phyloP scores from a whole-genome alignment of 1,139 yeast genomes.

The Pichia kudriavzevii region DNA sequence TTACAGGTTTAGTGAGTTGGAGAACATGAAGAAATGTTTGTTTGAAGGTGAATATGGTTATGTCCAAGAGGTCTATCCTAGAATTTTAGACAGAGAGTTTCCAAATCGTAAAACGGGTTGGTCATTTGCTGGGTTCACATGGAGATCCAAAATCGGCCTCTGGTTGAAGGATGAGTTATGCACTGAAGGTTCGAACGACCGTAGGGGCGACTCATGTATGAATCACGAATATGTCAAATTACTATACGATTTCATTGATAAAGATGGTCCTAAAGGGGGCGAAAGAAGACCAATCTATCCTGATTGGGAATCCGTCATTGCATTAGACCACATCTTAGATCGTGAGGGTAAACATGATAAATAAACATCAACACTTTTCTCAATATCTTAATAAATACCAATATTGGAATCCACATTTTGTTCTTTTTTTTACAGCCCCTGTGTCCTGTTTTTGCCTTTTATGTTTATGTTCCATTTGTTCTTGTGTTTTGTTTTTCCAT shows the following conservation, averaged over 20 bases:
- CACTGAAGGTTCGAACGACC: slow-evolving; percentile 2
- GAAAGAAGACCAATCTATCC: slow-evolving; percentile 1
- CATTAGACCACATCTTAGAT: too few relatives aligned
- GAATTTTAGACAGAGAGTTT: slow-evolving; percentile 38
- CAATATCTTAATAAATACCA: too few relatives aligned
- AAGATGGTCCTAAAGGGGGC: background rate
- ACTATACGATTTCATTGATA: background rate
- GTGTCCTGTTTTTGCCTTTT: too few relatives aligned
- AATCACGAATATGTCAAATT: background rate
- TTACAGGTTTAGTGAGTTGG: slow-evolving; percentile 35
- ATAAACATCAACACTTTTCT: too few relatives aligned
- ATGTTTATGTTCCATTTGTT: too few relatives aligned
- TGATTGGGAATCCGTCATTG: slow-evolving; percentile 1
- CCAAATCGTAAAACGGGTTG: slow-evolving; percentile 24
- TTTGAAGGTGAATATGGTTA: slow-evolving; percentile 45
- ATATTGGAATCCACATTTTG: too few relatives aligned
- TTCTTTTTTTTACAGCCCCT: too few relatives aligned
- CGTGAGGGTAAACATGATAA: too few relatives aligned
- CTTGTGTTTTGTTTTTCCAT: too few relatives aligned
- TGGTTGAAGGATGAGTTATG: slow-evolving; percentile 31
- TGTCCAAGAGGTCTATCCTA: slow-evolving; percentile 34
- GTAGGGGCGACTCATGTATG: slow-evolving; percentile 3
- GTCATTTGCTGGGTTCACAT: slow-evolving; percentile 28
- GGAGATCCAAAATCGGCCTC: slow-evolving; percentile 29
- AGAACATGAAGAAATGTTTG: slow-evolving; percentile 34